A percentile compares a stretch with the other conserved stretches of the same genome.
Conservation (phyloP, 805 yeast genomes). For the Priceomyces carsonii region DNA sequence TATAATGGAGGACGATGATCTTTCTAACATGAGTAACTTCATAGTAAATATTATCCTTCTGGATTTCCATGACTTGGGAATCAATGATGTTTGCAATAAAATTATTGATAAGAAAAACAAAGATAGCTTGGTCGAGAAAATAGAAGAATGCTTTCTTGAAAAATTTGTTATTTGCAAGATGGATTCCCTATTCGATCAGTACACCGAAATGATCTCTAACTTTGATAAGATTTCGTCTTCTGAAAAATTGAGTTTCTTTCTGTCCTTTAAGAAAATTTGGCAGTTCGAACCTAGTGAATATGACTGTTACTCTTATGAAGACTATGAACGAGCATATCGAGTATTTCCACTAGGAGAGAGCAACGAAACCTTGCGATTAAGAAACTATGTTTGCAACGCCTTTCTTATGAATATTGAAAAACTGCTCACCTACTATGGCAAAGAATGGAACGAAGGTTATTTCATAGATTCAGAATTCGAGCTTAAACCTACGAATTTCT, state of each 20-base stretch:
- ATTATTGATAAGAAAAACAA: constrained; percentile 10
- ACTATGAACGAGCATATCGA: constrained; percentile 11
- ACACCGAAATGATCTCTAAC: not conserved
- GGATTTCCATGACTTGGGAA: constrained; percentile 11
- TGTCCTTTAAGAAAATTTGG: constrained; percentile 19
- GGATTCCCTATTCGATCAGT: constrained; percentile 12
- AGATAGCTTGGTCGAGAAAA: constrained; percentile 9
- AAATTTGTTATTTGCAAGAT: constrained; percentile 17
- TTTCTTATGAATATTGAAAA: constrained; percentile 22
- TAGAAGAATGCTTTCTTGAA: constrained; percentile 16
- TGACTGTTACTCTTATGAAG: constrained; percentile 14
- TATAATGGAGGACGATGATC: constrained; percentile 9
- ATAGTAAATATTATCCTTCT: constrained; percentile 18
- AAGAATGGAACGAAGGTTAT: constrained; percentile 1
- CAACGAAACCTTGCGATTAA: constrained; percentile 4
- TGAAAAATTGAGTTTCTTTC: constrained; percentile 17
- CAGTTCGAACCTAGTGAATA: constrained; percentile 17
- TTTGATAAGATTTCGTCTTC: constrained; percentile 2
- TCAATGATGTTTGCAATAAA: constrained; percentile 10
- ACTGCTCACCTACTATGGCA: constrained; percentile 9
- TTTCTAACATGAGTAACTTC: constrained; percentile 14
- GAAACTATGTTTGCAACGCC: constrained; percentile 11
- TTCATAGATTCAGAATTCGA: constrained; percentile 1
- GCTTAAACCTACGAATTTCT: not conserved
- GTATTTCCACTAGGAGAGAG: constrained; percentile 9